phyloP scores from a whole-genome alignment of 345 rosid species.

The Reutealis trisperma region DNA sequence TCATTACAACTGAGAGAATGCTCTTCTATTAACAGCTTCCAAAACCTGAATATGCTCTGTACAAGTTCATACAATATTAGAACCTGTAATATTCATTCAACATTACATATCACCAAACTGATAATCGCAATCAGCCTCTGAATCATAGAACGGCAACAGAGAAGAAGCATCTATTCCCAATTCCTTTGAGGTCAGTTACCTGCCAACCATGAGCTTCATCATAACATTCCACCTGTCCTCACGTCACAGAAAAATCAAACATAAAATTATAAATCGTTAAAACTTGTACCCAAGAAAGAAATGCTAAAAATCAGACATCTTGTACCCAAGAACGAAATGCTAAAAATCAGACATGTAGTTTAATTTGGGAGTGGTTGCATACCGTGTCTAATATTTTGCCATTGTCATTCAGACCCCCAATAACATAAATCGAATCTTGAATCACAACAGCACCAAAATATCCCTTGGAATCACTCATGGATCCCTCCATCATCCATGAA shows the following conservation, averaged over 20 bases:
- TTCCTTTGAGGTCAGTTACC: slow-evolving; percentile 27
- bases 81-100: not conserved
- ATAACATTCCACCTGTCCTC: slow-evolving; percentile 38
- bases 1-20: too few relatives aligned
- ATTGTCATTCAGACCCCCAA: slow-evolving; percentile 36
- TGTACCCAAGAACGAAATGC: not conserved
- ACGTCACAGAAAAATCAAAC: not conserved
- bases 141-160: slow-evolving; percentile 24
- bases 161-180: slow-evolving; percentile 41
- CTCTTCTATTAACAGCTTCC: not conserved
- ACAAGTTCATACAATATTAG: not conserved
- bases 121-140: not conserved
- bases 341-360: not conserved
- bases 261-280: too few relatives aligned
- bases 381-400: slow-evolving; percentile 33
- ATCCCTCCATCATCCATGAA: slow-evolving; percentile 32
- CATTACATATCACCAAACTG: not conserved
- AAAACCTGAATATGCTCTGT: not conserved
- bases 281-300: not conserved
- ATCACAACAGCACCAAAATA: slow-evolving; percentile 36
- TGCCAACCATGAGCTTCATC: slow-evolving; percentile 39
- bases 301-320: too few relatives aligned
- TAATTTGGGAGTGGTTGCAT: not conserved
- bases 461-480: slow-evolving; percentile 36
- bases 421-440: slow-evolving; percentile 29